Evolutionary conservation across 768 basidiomycete species (phyloP).

Genomic region (Xerocomellus intermedius): DNA sequence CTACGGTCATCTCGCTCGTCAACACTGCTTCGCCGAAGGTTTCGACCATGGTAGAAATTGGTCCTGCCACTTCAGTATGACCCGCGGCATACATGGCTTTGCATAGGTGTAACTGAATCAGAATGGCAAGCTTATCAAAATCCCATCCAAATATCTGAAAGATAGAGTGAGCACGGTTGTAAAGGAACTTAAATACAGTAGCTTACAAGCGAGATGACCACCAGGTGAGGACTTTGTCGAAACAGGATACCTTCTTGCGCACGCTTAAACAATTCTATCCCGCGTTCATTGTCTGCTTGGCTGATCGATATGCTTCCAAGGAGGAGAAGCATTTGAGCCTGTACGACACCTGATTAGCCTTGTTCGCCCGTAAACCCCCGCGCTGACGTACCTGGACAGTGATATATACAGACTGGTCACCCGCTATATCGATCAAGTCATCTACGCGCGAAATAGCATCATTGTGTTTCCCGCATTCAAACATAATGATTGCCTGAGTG

Average conservation of each 20-base stretch:
- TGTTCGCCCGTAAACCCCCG: rapidly evolving
- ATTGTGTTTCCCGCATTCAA: slow-evolving; percentile 5
- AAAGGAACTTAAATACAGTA: rapidly evolving
- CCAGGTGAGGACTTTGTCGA: not conserved
- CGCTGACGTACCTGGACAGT: slow-evolving; percentile 1
- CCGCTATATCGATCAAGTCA: not conserved
- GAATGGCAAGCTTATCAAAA: not conserved
- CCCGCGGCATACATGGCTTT: not conserved
- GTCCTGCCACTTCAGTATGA: not conserved
- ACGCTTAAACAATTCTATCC: not conserved
- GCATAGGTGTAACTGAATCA: not conserved
- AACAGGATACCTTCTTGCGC: not conserved
- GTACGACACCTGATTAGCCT: not conserved
- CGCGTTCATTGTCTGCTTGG: not conserved
- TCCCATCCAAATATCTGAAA: slow-evolving; percentile 9
- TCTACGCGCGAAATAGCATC: slow-evolving; percentile 7
- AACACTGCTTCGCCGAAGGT: not conserved
- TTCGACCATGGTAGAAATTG: not conserved
- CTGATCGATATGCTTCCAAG: not conserved
- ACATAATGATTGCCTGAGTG: slow-evolving; percentile 3
- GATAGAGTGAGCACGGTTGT: not conserved
- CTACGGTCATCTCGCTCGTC: not conserved
- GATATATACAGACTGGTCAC: not conserved
- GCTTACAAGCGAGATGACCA: slow-evolving; percentile 8
- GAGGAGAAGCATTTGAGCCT: slow-evolving; percentile 9